Evolutionary conservation across 768 basidiomycete species (phyloP).

Genomic region (Butyriboletus loyo): DNA sequence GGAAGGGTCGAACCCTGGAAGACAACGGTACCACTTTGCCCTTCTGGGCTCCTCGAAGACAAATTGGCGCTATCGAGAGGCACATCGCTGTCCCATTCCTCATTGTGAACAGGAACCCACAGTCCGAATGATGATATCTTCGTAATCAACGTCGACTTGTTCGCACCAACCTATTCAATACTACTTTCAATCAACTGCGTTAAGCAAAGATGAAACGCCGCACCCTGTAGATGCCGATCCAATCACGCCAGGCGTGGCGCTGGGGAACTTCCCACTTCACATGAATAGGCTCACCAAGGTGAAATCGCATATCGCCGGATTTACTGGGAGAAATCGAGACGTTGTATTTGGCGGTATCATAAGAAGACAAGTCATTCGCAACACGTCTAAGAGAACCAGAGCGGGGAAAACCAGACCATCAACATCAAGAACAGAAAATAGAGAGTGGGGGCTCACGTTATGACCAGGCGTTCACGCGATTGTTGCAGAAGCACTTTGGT

Average conservation of each 20-base stretch:
- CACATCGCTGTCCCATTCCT: slow-evolving; percentile 91
- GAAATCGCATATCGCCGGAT: slow-evolving; percentile 60
- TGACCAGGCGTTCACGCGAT: slow-evolving; percentile 85
- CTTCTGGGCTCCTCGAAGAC: slow-evolving; percentile 36
- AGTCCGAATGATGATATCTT: slow-evolving; percentile 80
- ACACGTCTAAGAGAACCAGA: slow-evolving; percentile 53
- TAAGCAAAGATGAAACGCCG: slow-evolving; percentile 9
- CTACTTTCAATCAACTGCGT: neutral
- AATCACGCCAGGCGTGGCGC: slow-evolving; percentile 87
- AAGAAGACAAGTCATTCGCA: slow-evolving; percentile 74
- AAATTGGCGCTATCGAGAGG: slow-evolving; percentile 49
- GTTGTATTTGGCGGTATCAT: slow-evolving; percentile 78
- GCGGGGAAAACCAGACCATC: neutral
- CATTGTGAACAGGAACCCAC: slow-evolving; percentile 89
- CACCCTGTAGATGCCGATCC: slow-evolving; percentile 92
- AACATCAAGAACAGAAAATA: neutral
- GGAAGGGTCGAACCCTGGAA: slow-evolving; percentile 82
- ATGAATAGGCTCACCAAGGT: slow-evolving; percentile 86
- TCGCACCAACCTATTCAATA: slow-evolving; percentile 75
- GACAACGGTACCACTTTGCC: slow-evolving; percentile 60
- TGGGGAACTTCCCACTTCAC: slow-evolving; percentile 86
- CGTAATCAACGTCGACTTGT: slow-evolving; percentile 79
- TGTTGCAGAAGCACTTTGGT: slow-evolving; percentile 90
- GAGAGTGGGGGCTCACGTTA: slow-evolving; percentile 59
- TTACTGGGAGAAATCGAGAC: slow-evolving; percentile 55